These are phyloP conservation scores for Didymella lethalis DNA, from an alignment of 2,329 filamentous ascomycete species.

Conservation along the genomic window DNA sequence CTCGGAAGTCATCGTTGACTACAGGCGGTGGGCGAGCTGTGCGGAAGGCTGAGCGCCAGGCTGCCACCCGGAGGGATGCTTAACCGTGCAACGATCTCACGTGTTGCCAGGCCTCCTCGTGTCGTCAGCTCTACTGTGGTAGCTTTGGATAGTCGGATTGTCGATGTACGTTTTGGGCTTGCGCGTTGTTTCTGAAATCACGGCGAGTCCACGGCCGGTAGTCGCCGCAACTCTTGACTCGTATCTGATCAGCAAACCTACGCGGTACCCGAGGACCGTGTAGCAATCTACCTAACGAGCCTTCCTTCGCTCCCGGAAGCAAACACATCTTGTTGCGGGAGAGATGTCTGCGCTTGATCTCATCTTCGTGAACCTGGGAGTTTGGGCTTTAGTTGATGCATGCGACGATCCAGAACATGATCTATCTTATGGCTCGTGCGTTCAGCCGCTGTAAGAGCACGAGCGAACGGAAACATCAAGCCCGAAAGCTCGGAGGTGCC, in stretches of 20 bases:
- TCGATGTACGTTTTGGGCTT: not conserved
- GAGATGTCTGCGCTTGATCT: not conserved
- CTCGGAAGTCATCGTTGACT: not conserved
- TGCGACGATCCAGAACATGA: slow-evolving; percentile 14
- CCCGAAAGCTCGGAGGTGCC: slow-evolving; percentile 6
- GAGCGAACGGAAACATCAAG: slow-evolving; percentile 10
- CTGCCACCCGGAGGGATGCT: not conserved
- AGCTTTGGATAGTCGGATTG: not conserved
- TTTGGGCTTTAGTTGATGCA: not conserved
- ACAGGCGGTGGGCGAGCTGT: not conserved
- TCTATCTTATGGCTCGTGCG: slow-evolving; percentile 17
- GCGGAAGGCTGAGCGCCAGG: not conserved
- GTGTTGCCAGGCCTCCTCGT: not conserved
- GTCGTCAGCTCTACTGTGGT: not conserved
- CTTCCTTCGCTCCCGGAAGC: not conserved
- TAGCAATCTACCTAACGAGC: not conserved
- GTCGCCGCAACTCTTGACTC: slow-evolving; percentile 12
- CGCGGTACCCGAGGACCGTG: not conserved
- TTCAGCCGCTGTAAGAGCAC: slow-evolving; percentile 19
- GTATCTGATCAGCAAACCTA: slow-evolving; percentile 8
- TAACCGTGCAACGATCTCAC: slow-evolving; percentile 6
- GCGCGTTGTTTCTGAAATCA: slow-evolving; percentile 3
- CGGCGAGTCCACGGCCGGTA: slow-evolving; percentile 20
- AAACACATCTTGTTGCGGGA: not conserved
- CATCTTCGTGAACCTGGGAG: slow-evolving; percentile 1